phyloP scores from a whole-genome alignment of 73 alveolate genomes.

The Paramecium caudatum region DNA sequence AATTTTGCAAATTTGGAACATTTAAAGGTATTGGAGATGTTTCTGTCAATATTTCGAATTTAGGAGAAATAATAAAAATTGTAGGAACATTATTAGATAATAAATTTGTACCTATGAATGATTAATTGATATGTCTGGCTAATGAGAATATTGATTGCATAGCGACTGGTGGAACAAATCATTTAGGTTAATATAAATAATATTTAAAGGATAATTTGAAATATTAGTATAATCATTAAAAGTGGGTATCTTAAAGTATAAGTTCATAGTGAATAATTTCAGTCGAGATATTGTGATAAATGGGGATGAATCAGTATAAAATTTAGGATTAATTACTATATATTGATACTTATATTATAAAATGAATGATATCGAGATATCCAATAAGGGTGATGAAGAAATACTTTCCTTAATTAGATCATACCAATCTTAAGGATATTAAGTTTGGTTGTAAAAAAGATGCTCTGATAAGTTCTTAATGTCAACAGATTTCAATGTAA shows the following conservation, averaged over 20 bases:
- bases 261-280: neutral
- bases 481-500: constrained; percentile 22
- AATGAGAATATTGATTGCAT: neutral
- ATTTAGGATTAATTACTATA: neutral
- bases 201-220: constrained; percentile 14
- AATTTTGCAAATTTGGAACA: constrained; percentile 17
- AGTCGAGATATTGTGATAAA: neutral
- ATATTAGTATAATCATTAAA: neutral
- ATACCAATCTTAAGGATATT: constrained; percentile 20
- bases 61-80: neutral
- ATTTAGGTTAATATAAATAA: neutral
- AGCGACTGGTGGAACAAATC: constrained; percentile 31
- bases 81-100: neutral
- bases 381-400: constrained; percentile 19
- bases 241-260: neutral
- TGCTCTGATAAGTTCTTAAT: constrained; percentile 41
- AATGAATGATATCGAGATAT: constrained; percentile 41
- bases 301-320: neutral
- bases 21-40: constrained; percentile 7
- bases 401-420: constrained; percentile 6
- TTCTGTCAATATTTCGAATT: neutral
- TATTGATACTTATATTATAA: constrained; percentile 18
- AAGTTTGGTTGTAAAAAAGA: constrained; percentile 51
- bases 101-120: neutral
- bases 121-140: neutral